Evolutionary conservation across 176 grass and related monocot genomes (phyloP), one percentile per base, ranked within the genome.

Genomic region (Carex cristatella): DNA sequence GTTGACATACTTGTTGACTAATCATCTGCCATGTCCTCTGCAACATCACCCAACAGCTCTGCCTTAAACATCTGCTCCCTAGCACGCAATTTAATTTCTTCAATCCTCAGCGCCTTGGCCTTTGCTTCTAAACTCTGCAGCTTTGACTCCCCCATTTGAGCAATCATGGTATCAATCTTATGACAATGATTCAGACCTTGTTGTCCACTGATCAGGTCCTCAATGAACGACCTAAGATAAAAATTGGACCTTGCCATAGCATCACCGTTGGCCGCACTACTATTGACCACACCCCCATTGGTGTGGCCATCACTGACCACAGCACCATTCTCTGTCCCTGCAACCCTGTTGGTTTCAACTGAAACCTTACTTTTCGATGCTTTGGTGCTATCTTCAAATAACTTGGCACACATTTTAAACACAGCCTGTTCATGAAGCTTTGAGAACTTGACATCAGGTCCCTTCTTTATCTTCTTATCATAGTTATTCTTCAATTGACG

Each of bases 401-500:
- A 28, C 33, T 48, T 82, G 2, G 28, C 4, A 3, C n/a, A 49
- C 9, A 82, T 14, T 15, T 82, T 61, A 57, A 82, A 65, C n/a
- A 65, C 38, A 14, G 79, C 60, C 58, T 48, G 65, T 44, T 61
- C 79, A 65, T 82, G 57, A 42, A 60, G 60, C 30, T 65, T 82
- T 3, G 18, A 65, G 18, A 65, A 3, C 2, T 42, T 63, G 3
- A 55, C 49, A 79, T 31, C 58, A 30, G 79, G 8, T 0, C 60
- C 79, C 61, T 65, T 82, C 37, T 82, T 63, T 28, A 13, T 64
- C 79, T 30, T 65, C 38, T 42, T 3, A 5, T 3, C 2, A 28
- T 30, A 82, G 42, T 3, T 35, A 28, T 30, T 1, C 13, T 10
- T 65, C n/a, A 63, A 12, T 12, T 16, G 10, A 4, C 60, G 59